Conservation (phyloP, 208 protist genomes). For the Trypanosoma congolense region DNA sequence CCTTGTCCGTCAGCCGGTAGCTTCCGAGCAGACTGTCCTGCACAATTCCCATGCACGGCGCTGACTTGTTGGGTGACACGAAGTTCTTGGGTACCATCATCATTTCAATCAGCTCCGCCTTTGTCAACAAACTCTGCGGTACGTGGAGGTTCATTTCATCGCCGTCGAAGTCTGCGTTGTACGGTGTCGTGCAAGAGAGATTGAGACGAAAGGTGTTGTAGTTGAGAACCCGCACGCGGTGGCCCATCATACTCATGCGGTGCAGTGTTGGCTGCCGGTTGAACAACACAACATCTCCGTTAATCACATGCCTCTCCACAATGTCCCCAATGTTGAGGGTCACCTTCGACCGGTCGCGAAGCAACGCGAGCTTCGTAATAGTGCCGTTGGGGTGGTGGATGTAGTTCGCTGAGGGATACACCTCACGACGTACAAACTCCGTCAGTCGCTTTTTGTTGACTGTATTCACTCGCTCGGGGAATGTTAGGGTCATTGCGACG, state of each 20-base stretch:
- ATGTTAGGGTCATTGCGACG: slow-evolving; percentile 98
- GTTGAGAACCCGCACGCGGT: slow-evolving; percentile 95
- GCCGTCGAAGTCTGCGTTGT: slow-evolving; percentile 99
- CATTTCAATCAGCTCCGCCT: slow-evolving; percentile 96
- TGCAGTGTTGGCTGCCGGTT: slow-evolving; percentile 99
- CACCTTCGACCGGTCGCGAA: slow-evolving; percentile 75
- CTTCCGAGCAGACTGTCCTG: slow-evolving; percentile 98
- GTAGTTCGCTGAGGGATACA: slow-evolving; percentile 97
- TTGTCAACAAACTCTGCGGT: slow-evolving; percentile 96
- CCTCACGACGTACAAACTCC: slow-evolving; percentile 88
- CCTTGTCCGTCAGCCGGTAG: slow-evolving; percentile 92
- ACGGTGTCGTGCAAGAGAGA: slow-evolving; percentile 98
- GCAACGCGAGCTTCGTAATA: slow-evolving; percentile 90
- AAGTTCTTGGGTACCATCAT: slow-evolving; percentile 99
- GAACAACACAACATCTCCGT: slow-evolving; percentile 99
- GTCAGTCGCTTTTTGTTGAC: slow-evolving; percentile 96
- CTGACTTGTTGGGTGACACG: slow-evolving; percentile 98
- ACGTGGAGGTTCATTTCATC: slow-evolving; percentile 99
- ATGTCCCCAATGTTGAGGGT: slow-evolving; percentile 88
- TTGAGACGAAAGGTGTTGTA: slow-evolving; percentile 99
- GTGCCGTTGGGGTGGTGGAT: slow-evolving; percentile 84
- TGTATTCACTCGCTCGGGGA: slow-evolving; percentile 98
- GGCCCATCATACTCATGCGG: slow-evolving; percentile 99
- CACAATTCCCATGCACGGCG: slow-evolving; percentile 99
- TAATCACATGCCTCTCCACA: slow-evolving; percentile 97